Percentiles rank a stretch among this genome's conserved stretches.
Evolutionary conservation across 345 rosid species (phyloP).

Genomic region (Rhizophora apiculata): DNA sequence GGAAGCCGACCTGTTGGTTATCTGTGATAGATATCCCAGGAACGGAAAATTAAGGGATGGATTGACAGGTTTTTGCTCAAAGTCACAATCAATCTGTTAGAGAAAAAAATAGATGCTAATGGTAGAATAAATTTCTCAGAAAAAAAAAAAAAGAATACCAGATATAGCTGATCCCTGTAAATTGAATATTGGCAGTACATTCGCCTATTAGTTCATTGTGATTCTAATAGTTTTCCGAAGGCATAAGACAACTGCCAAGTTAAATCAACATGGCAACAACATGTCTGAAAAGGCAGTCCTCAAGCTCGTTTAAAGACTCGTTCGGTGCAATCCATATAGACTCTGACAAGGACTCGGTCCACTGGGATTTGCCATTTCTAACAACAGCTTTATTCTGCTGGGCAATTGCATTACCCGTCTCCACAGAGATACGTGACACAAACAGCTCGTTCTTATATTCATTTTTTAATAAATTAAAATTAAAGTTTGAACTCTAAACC

Average conservation of each 20-base stretch:
- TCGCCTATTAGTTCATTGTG: not conserved
- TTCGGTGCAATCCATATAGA: slow-evolving; percentile 33
- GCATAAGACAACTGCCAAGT: not conserved
- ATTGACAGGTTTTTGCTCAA: too few relatives aligned
- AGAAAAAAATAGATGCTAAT: too few relatives aligned
- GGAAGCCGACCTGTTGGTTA: too few relatives aligned
- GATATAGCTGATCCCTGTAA: slow-evolving; percentile 54
- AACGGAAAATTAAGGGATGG: too few relatives aligned
- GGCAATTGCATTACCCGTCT: slow-evolving; percentile 48
- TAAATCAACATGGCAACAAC: slow-evolving; percentile 40
- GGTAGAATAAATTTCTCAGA: too few relatives aligned
- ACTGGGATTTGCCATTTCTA: slow-evolving; percentile 51
- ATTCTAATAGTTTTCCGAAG: not conserved
- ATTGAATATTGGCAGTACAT: not conserved
- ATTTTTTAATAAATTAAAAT: too few relatives aligned
- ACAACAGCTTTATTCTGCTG: slow-evolving; percentile 40
- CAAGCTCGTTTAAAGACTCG: slow-evolving; percentile 35
- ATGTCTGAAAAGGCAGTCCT: slow-evolving; percentile 41
- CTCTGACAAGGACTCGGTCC: slow-evolving; percentile 44
- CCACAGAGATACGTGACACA: slow-evolving; percentile 41
- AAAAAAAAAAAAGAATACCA: slow-evolving; percentile 25
- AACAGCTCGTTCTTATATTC: slow-evolving; percentile 45
- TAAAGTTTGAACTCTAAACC: too few relatives aligned
- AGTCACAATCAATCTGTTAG: too few relatives aligned
- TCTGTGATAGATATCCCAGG: too few relatives aligned